These are phyloP conservation scores for Diplodia intermedia DNA, from an alignment of 2,329 filamentous ascomycete species.

Conservation along the genomic window DNA sequence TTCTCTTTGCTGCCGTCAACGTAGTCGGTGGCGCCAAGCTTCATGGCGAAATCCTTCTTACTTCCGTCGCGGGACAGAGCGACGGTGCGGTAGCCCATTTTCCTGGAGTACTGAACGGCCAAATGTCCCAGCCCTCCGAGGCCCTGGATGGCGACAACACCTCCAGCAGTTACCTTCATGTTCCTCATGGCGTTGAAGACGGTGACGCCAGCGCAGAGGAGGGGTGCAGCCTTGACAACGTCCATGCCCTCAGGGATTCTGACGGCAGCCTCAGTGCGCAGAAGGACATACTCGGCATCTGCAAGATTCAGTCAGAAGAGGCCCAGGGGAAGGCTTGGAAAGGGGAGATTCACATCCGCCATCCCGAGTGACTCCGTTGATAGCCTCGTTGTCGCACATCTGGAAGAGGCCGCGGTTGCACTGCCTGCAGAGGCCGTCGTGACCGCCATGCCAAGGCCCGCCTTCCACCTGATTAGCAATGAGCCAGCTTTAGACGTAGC, in stretches of 20 bases:
- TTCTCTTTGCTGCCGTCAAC: constrained; percentile 62
- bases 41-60: constrained; percentile 62
- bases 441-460: constrained; percentile 69
- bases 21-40: constrained; percentile 65
- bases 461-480: background rate
- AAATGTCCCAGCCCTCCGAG: constrained; percentile 62
- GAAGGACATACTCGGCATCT: constrained; percentile 66
- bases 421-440: constrained; percentile 65
- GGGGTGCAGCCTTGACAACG: constrained; percentile 54
- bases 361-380: constrained; percentile 71
- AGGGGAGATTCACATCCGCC: constrained; percentile 64
- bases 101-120: constrained; percentile 60
- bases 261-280: constrained; percentile 67
- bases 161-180: constrained; percentile 55
- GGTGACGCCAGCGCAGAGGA: constrained; percentile 59
- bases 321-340: background rate
- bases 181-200: constrained; percentile 61
- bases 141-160: constrained; percentile 59
- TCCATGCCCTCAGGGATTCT: constrained; percentile 57
- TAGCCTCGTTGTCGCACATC: constrained; percentile 66
- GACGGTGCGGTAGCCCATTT: constrained; percentile 61
- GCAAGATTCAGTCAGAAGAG: background rate
- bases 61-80: constrained; percentile 57
- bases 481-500: constrained; percentile 46
- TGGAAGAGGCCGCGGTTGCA: constrained; percentile 72